Evolutionary conservation across 352 stramenopile genomes (phyloP).

Genomic region (Phytopythium oedochilum): DNA sequence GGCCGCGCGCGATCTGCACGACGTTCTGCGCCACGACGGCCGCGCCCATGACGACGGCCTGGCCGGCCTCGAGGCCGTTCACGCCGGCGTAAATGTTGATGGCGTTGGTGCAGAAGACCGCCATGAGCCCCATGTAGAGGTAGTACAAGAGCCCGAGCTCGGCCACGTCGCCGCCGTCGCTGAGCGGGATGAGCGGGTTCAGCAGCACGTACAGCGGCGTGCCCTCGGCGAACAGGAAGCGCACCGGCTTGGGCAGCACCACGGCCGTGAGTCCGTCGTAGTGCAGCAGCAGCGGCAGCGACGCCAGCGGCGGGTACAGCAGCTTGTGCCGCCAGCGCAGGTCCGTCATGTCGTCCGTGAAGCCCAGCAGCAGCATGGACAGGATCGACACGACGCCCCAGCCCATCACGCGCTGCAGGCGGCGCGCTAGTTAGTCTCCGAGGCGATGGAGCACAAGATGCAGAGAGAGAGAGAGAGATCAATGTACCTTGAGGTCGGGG

Average conservation of each 20-base stretch:
- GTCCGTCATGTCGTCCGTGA: constrained; percentile 96
- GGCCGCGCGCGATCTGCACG: constrained; percentile 87
- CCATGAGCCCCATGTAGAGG: constrained; percentile 98
- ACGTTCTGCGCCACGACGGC: constrained; percentile 95
- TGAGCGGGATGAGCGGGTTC: constrained; percentile 58
- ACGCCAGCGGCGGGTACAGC: constrained; percentile 94
- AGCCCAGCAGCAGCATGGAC: constrained; percentile 93
- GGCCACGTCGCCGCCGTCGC: constrained; percentile 82
- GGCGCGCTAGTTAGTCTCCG: too few species aligned
- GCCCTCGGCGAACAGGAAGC: constrained; percentile 67
- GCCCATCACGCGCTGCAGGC: constrained; percentile 66
- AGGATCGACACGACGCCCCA: constrained; percentile 81
- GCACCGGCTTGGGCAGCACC: constrained; percentile 88
- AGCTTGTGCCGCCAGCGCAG: constrained; percentile 96
- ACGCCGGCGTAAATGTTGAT: constrained; percentile 99
- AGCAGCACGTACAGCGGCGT: constrained; percentile 52
- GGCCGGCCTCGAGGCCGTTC: constrained; percentile 97
- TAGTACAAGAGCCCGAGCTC: constrained; percentile 95
- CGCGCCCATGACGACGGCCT: constrained; percentile 91
- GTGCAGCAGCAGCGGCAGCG: constrained; percentile 94
- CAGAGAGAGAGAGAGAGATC: too few species aligned
- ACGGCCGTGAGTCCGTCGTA: constrained; percentile 96
- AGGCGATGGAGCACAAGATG: too few species aligned
- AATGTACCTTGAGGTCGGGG: constrained; percentile 40
- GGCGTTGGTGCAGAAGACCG: constrained; percentile 99